Evolutionary conservation across 257 asterid genomes (phyloP).

Genomic region (Agastache rugosa): DNA sequence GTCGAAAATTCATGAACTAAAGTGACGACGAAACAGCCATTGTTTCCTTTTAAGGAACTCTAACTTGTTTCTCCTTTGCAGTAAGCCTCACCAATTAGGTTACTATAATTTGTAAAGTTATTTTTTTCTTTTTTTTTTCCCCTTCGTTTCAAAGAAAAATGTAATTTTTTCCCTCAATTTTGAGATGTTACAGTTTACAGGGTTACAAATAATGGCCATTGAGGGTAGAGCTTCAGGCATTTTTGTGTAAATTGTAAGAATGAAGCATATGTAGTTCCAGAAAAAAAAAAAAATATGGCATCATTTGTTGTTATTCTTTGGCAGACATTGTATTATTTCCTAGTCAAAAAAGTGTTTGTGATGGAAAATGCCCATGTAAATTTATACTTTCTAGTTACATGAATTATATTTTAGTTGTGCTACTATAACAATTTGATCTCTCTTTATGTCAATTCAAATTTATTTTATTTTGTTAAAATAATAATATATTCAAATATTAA

Average conservation of each 20-base stretch:
- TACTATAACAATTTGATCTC: too few species aligned
- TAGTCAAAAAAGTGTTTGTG: neutral
- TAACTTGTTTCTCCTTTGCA: slow-evolving; percentile 37
- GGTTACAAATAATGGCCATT: slow-evolving; percentile 30
- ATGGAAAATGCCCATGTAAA: neutral
- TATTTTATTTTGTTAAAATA: too few species aligned
- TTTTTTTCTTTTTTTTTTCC: neutral
- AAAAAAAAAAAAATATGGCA: neutral
- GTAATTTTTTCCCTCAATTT: slow-evolving; percentile 23
- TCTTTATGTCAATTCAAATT: too few species aligned
- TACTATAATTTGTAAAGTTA: slow-evolving; percentile 42
- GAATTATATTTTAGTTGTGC: too few species aligned
- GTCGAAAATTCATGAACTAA: slow-evolving; percentile 94
- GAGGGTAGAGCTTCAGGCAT: slow-evolving; percentile 33
- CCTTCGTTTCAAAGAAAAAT: slow-evolving; percentile 27
- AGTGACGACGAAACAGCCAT: slow-evolving; percentile 38
- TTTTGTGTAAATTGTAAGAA: slow-evolving; percentile 35
- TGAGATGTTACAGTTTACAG: slow-evolving; percentile 17
- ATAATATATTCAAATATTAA: too few species aligned
- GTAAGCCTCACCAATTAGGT: slow-evolving; percentile 47
- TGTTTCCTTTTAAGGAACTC: slow-evolving; percentile 50
- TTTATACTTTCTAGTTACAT: neutral
- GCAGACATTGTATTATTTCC: neutral
- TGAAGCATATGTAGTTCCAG: slow-evolving; percentile 15
- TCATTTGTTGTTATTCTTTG: slow-evolving; percentile 27